These are phyloP conservation scores for Aspergillus steynii DNA, from an alignment of 495 filamentous ascomycete genomes.

Conservation along the genomic window DNA sequence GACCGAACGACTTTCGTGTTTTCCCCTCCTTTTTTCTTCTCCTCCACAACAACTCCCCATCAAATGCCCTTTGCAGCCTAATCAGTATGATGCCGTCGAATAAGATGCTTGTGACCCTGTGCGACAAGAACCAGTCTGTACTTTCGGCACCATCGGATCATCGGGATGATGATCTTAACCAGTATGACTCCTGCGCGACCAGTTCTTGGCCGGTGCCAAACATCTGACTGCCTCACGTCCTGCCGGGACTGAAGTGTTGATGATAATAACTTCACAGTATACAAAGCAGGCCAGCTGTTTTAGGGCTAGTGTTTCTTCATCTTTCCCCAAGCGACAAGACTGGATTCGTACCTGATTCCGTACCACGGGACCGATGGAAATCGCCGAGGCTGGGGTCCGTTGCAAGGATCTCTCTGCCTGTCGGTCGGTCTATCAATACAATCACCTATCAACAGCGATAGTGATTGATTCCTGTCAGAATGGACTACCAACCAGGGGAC, in stretches of 20 bases:
- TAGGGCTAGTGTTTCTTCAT: neutral
- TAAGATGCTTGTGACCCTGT: neutral
- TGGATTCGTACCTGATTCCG: neutral
- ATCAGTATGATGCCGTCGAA: neutral
- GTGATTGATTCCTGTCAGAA: neutral
- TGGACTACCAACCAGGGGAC: neutral
- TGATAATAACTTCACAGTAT: neutral
- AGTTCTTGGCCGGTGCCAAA: neutral
- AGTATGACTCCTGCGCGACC: neutral
- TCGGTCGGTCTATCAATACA: neutral
- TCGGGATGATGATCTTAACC: neutral
- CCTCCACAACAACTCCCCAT: neutral
- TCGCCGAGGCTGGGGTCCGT: neutral
- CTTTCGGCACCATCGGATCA: neutral
- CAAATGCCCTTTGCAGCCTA: slow-evolving; percentile 1
- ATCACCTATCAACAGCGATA: neutral
- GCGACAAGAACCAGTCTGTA: neutral
- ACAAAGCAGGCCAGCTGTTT: neutral
- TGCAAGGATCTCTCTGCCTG: neutral
- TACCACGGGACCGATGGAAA: neutral
- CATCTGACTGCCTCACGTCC: neutral
- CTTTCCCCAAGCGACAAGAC: neutral
- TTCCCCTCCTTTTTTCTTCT: slow-evolving; percentile 1
- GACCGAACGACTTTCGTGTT: neutral
- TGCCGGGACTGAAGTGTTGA: neutral